Percentiles rank a stretch among this genome's conserved stretches.
Evolutionary conservation across 768 basidiomycete species (phyloP).

Genomic region (Suillus clintonianus): DNA sequence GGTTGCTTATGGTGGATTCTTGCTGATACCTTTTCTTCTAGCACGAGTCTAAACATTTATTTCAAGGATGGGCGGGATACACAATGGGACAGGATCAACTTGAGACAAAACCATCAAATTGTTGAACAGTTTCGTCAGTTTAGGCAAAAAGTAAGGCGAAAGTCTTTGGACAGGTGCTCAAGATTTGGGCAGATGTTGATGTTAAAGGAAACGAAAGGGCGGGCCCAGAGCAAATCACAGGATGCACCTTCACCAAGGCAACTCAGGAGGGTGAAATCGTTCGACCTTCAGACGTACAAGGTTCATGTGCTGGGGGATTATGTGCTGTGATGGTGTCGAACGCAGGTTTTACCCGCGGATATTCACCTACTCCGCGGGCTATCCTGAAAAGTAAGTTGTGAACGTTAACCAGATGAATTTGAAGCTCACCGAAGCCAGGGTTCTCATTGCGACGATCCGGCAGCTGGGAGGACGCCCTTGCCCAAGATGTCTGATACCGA

Average conservation of each 20-base stretch:
- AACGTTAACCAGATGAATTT: neutral
- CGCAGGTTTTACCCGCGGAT: conserved; percentile 22
- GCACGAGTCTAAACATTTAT: no score
- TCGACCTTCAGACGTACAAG: conserved; percentile 25
- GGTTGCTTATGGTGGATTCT: no score
- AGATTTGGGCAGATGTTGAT: no score
- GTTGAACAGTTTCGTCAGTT: conserved; percentile 14
- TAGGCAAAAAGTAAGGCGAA: no score
- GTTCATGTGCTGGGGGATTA: conserved; percentile 36
- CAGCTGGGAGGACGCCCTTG: conserved; percentile 42
- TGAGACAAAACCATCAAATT: conserved; percentile 10
- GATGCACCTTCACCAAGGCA: no score
- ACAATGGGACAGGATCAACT: no score
- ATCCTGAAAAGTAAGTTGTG: conserved; percentile 33
- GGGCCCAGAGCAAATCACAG: no score
- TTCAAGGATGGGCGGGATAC: no score
- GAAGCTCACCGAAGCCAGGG: conserved; percentile 15
- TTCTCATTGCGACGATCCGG: conserved; percentile 38
- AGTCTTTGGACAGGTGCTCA: no score
- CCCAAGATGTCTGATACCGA: conserved; percentile 36
- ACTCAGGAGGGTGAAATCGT: conserved; percentile 27
- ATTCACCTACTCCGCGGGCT: conserved; percentile 32
- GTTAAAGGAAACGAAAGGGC: no score
- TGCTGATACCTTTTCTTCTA: no score
- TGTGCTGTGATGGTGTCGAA: conserved; percentile 6